Evolutionary conservation across 257 asterid genomes (phyloP).

Genomic region (Knoxia roxburghii): DNA sequence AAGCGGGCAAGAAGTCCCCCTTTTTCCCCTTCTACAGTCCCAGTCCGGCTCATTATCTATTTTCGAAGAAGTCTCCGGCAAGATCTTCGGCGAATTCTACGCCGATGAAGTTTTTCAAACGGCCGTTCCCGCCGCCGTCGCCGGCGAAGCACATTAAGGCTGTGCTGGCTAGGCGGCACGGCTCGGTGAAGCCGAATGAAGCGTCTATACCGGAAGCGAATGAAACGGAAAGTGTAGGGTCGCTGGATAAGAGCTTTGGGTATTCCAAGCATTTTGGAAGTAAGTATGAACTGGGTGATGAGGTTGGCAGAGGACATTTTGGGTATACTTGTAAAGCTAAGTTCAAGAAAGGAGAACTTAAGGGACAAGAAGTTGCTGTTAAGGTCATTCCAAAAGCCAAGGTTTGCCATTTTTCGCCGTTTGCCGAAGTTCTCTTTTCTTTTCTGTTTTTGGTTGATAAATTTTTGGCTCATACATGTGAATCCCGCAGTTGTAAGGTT

Average conservation of each 20-base stretch:
- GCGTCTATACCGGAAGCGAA: conserved; percentile 61
- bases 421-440: not conserved
- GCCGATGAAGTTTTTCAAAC: conserved; percentile 66
- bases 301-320: conserved; percentile 95
- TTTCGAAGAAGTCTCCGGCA: conserved; percentile 83
- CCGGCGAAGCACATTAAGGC: conserved; percentile 95
- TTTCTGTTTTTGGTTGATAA: not conserved
- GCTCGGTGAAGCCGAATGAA: conserved; percentile 76
- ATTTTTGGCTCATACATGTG: conserved; percentile 4
- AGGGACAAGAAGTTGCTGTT: conserved; percentile 83
- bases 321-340: conserved; percentile 88
- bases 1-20: conserved; percentile 61
- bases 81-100: conserved; percentile 68
- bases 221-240: conserved; percentile 41
- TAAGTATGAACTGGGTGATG: conserved; percentile 86
- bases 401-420: conserved; percentile 34
- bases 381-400: conserved; percentile 88
- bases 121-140: conserved; percentile 93
- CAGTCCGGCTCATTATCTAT: conserved; percentile 77
- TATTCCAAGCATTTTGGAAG: conserved; percentile 66
- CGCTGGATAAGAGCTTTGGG: conserved; percentile 79
- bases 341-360: conserved; percentile 80
- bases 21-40: conserved; percentile 92
- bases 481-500: not conserved
- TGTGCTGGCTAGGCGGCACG: conserved; percentile 76